These are phyloP conservation scores for Nemania diffusa DNA, from an alignment of 2,329 filamentous ascomycete species.

Conservation along the genomic window DNA sequence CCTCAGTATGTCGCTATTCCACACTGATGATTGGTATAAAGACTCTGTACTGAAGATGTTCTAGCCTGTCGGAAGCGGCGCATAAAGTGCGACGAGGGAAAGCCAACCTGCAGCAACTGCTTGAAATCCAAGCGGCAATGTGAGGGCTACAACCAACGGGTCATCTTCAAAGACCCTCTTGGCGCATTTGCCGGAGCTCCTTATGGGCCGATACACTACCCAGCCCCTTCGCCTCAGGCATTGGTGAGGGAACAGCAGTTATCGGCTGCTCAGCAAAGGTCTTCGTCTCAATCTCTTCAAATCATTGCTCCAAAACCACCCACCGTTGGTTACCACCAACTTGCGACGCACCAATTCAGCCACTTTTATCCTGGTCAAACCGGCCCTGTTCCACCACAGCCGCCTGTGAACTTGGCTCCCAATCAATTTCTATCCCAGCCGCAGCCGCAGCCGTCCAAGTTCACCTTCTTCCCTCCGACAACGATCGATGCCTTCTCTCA, in stretches of 20 bases:
- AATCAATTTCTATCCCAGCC: conserved; percentile 42
- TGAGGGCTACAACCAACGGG: conserved; percentile 83
- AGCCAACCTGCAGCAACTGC: conserved; percentile 84
- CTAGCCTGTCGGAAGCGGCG: conserved; percentile 90
- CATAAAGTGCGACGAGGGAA: conserved; percentile 96
- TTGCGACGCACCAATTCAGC: conserved; percentile 44
- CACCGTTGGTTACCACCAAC: conserved; percentile 49
- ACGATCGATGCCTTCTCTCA: conserved; percentile 45
- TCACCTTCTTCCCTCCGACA: conserved; percentile 48
- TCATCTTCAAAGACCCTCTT: conserved; percentile 81
- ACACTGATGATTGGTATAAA: conserved; percentile 3
- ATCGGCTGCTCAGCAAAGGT: conserved; percentile 54
- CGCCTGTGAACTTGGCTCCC: conserved; percentile 41
- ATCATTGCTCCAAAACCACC: conserved; percentile 65
- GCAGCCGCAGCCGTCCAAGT: conserved; percentile 42
- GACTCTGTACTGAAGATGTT: conserved; percentile 38
- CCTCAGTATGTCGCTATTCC: conserved; percentile 70
- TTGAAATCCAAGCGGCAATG: conserved; percentile 86
- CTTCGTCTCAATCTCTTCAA: conserved; percentile 53
- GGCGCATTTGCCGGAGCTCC: conserved; percentile 65
- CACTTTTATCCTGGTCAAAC: conserved; percentile 50
- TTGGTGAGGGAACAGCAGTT: conserved; percentile 57
- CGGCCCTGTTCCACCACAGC: conserved; percentile 42
- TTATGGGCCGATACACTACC: conserved; percentile 58
- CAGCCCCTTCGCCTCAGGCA: conserved; percentile 57